Evolutionary conservation across 176 grass and related monocot species (phyloP).

Genomic region (Musa schizocarpa): DNA sequence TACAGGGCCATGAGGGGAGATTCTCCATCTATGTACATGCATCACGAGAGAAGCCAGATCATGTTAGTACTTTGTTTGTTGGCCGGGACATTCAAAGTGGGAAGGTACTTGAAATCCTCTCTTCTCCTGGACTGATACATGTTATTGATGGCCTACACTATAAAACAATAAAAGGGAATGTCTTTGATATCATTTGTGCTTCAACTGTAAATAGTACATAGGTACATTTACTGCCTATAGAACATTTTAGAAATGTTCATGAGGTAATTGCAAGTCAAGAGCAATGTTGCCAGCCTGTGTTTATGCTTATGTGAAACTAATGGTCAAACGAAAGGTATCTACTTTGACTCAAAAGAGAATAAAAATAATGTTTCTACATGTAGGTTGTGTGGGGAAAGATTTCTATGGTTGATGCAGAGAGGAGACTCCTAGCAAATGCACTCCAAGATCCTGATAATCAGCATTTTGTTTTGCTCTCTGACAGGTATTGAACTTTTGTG

Average conservation of each 20-base stretch:
- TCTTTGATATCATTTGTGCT: background rate
- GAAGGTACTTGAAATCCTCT: conserved; percentile 29
- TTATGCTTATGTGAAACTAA: conserved; percentile 7
- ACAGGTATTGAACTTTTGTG: conserved; percentile 45
- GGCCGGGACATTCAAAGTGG: conserved; percentile 82
- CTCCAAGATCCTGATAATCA: conserved; percentile 82
- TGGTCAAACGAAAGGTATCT: background rate
- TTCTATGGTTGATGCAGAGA: conserved; percentile 97
- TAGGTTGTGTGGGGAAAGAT: conserved; percentile 95
- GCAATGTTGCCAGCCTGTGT: background rate
- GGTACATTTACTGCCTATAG: background rate
- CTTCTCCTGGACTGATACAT: background rate
- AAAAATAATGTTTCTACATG: background rate
- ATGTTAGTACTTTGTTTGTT: conserved; percentile 71
- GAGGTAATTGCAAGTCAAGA: background rate
- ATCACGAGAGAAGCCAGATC: conserved; percentile 72
- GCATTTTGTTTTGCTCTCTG: conserved; percentile 92
- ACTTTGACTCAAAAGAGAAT: background rate
- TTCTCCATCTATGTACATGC: conserved; percentile 92
- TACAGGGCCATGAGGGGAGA: conserved; percentile 77
- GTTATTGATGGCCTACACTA: too few relatives aligned
- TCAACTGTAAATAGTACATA: background rate
- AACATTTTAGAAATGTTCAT: background rate
- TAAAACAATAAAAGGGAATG: background rate
- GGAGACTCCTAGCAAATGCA: conserved; percentile 83